Evolutionary conservation across 176 grass and related monocot genomes (phyloP), one percentile per base, ranked within the genome.

Genomic region (Aegilops bicornis): DNA sequence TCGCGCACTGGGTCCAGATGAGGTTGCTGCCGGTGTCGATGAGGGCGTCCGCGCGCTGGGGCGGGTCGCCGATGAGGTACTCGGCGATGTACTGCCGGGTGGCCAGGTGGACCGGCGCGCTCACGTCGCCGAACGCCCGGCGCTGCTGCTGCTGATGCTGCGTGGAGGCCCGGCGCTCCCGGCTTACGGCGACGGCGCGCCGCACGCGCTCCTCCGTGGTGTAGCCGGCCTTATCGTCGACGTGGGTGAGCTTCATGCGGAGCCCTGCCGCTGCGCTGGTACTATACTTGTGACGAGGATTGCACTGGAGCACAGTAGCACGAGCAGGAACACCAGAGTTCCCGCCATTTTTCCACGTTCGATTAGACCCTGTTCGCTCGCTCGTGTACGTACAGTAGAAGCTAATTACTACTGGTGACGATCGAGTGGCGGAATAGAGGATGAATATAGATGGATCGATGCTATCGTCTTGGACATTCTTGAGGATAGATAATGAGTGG

Each of bases 131-230:
- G 68, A 9, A 3, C 1, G 19, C 54, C 54, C 54, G 2, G 1
- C 19, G 19, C 20, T 37, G 33, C 68, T 33, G 37, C 45, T 52
- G 48, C 48, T 33, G 37, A 13, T 52, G 48, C 48, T 52, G 48
- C 14, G 8, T 48, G 23, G 12, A 29, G 35, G 69, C 29, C 7
- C 19, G 30, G 65, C 65, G 65, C 8, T 84, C 24, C 27, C 35
- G 45, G 70, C 15, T 64, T 32, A 1, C 24, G 30, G 78, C n/a
- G 58, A 86, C 7, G 85, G 86, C 62, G 43, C 63, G 76, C 9
- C 83, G 65, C 79, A 82, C 50, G 78, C 54, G 82, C 81, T 92
- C 79, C 66, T 50, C 48, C 73, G 33, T 30, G 64, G 86, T 43
- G 83, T 88, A 33, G 68, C 29, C 73, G 1, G 11, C 33, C 33